phyloP scores from a whole-genome alignment of 2,329 filamentous ascomycete species.

The Fusarium neocosmosporiellum region DNA sequence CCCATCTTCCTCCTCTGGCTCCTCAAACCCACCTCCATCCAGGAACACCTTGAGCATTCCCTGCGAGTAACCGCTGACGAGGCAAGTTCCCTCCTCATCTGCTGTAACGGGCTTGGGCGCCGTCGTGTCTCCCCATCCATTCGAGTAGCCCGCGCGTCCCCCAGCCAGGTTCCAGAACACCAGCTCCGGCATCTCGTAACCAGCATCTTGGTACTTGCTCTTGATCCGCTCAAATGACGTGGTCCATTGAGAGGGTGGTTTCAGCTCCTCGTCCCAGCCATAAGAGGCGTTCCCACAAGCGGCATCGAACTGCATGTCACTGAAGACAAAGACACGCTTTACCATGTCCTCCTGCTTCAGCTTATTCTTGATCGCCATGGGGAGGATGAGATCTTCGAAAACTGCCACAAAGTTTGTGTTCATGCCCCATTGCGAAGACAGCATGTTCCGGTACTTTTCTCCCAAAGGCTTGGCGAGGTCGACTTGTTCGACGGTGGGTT shows the following conservation, averaged over 20 bases:
- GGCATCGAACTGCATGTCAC: slow-evolving; percentile 69
- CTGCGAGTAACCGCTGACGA: slow-evolving; percentile 69
- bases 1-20: slow-evolving; percentile 51
- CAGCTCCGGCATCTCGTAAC: slow-evolving; percentile 69
- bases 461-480: slow-evolving; percentile 52
- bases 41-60: slow-evolving; percentile 68
- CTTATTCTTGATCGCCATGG: slow-evolving; percentile 62
- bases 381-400: slow-evolving; percentile 65
- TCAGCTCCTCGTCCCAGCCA: background rate
- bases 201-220: slow-evolving; percentile 55
- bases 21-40: slow-evolving; percentile 59
- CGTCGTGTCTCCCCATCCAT: slow-evolving; percentile 37
- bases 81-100: slow-evolving; percentile 56
- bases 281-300: slow-evolving; percentile 33
- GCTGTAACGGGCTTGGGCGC: slow-evolving; percentile 62
- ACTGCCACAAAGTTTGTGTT: slow-evolving; percentile 66
- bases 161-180: slow-evolving; percentile 70
- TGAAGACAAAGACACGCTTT: slow-evolving; percentile 70
- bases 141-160: slow-evolving; percentile 43
- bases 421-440: slow-evolving; percentile 49
- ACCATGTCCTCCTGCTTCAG: slow-evolving; percentile 68
- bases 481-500: slow-evolving; percentile 55
- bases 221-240: slow-evolving; percentile 64
- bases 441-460: slow-evolving; percentile 54
- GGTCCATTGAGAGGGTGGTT: slow-evolving; percentile 46